Evolutionary conservation across 1,284 basidiomycete species (phyloP), one percentile per base, ranked within the genome.

Genomic region (Pseudozyma hubeiensis): DNA sequence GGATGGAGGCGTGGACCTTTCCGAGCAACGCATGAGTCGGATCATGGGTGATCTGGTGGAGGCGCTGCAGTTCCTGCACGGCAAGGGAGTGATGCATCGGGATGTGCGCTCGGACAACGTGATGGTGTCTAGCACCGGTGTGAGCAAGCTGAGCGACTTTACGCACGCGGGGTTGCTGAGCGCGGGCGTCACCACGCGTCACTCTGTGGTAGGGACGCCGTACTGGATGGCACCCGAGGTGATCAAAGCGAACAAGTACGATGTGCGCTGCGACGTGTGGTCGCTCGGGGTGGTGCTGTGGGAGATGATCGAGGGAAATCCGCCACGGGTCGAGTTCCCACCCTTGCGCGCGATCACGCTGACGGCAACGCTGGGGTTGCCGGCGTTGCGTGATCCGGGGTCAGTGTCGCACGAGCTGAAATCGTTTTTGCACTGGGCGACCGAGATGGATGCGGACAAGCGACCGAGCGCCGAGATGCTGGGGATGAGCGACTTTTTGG

Each of bases 151-250:
- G 45, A 64, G 67, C 54, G 79, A 78, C 47, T 79, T 81, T 29
- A 80, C 75, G 35, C 76, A 80, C 47, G 78, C 78, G 8, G 62
- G 56, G 43, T 60, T 77, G 55, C 65, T 78, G 16, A 53, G 63
- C 16, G 50, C 48, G 6, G 63, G 57, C 0, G 57, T 55, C 16
- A 53, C 9, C 14, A 51, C 52, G 50, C 59, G 72, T n/a, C 58
- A 59, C n/a, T 73, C 67, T 33, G 75, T 80, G 19, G 62, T 80
- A 6, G 79, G 79, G 3, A 80, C 78, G 46, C 70, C 79, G 46
- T 80, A 81, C 64, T 81, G 78, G 78, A 81, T 81, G 79, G 75
- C 78, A 34, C 79, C 79, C n/a, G 79, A 81, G 44, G 75, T 81
- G 66, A 73, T 80, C 51, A 74, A 65, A 44, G 76, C 74, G 5